Percentiles rank a stretch among this genome's conserved stretches.
Conservation (phyloP, 2,329 filamentous ascomycete genomes). For the Mollisia scopiformis region DNA sequence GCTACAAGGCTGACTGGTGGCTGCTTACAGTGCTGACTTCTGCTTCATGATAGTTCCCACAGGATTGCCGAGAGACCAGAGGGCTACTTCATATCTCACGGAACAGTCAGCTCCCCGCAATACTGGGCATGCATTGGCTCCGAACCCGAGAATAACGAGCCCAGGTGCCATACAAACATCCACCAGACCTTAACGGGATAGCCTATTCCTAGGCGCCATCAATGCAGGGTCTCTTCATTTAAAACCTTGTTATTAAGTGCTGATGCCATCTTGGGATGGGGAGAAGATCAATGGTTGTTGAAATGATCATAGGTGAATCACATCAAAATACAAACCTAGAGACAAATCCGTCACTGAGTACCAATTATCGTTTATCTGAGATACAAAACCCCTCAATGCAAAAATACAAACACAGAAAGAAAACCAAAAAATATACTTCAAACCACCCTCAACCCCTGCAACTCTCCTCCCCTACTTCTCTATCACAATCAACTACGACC, state of each 20-base stretch:
- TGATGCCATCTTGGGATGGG: no score
- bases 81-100: no score
- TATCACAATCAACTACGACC: neutral
- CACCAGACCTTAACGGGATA: neutral
- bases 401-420: slow-evolving; percentile 1
- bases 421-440: neutral
- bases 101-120: neutral
- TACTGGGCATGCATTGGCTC: neutral
- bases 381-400: neutral
- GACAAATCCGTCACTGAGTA: neutral
- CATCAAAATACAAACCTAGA: neutral
- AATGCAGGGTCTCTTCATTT: no score
- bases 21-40: neutral
- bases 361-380: neutral
- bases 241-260: no score
- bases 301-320: neutral
- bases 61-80: neutral
- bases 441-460: neutral
- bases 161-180: neutral
- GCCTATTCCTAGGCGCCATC: neutral
- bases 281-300: no score
- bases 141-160: neutral
- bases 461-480: neutral
- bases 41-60: neutral
- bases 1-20: neutral